A percentile compares a stretch with the other conserved stretches of the same genome.
phyloP scores from a whole-genome alignment of 108 stramenopile genomes.

The Discostella stelligeroides region DNA sequence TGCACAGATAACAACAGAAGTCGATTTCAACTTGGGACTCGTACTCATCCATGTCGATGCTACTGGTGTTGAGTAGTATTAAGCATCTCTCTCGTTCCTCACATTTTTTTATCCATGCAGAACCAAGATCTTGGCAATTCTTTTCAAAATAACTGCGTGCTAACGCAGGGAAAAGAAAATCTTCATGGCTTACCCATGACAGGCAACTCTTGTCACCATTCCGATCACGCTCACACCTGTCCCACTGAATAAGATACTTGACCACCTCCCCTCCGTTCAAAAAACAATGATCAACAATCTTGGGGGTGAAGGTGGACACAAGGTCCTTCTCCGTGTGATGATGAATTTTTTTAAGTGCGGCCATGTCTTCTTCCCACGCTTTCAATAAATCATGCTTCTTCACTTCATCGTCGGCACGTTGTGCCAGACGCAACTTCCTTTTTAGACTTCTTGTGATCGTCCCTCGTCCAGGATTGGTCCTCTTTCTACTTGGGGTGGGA shows the following conservation, averaged over 20 bases:
- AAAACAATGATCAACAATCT: conserved; percentile 35
- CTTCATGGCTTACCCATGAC: conserved; percentile 27
- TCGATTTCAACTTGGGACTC: conserved; percentile 16
- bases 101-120: not conserved
- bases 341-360: too few species aligned
- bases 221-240: not conserved
- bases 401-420: not conserved
- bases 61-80: not conserved
- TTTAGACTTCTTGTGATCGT: not conserved
- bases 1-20: conserved; percentile 41
- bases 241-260: conserved; percentile 32
- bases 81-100: conserved; percentile 1
- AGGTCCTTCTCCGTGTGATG: conserved; percentile 19
- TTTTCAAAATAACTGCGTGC: conserved; percentile 15
- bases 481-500: not conserved
- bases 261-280: not conserved
- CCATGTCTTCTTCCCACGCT: conserved; percentile 3
- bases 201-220: conserved; percentile 3
- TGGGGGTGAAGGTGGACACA: conserved; percentile 24
- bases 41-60: conserved; percentile 6
- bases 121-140: too few species aligned
- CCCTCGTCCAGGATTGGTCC: not conserved
- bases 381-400: conserved; percentile 13
- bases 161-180: conserved; percentile 29
- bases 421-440: conserved; percentile 6